Evolutionary conservation across 2,329 filamentous ascomycete genomes (phyloP).

Genomic region (Juglanconis oblonga): DNA sequence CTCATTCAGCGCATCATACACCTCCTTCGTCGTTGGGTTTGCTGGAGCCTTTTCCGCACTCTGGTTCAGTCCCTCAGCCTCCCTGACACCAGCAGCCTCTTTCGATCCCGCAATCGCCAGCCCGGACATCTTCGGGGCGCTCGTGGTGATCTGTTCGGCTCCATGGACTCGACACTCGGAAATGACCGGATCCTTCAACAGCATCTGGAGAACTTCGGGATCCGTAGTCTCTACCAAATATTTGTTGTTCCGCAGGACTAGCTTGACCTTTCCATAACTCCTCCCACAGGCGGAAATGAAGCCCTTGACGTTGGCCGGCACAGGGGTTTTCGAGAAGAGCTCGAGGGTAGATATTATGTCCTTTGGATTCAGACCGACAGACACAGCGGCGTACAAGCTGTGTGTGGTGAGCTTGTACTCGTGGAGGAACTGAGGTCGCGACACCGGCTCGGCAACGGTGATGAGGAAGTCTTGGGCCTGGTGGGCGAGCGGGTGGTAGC

Average conservation of each 20-base stretch:
- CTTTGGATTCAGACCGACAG: slow-evolving; percentile 77
- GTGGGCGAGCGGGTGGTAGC: slow-evolving; percentile 80
- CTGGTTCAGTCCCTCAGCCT: slow-evolving; percentile 54
- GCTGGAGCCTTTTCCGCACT: slow-evolving; percentile 45
- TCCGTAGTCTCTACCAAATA: slow-evolving; percentile 91
- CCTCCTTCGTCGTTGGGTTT: slow-evolving; percentile 59
- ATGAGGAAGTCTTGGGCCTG: slow-evolving; percentile 91
- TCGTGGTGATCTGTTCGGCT: slow-evolving; percentile 68
- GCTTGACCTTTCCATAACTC: slow-evolving; percentile 88
- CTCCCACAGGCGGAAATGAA: slow-evolving; percentile 81
- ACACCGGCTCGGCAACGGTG: slow-evolving; percentile 86
- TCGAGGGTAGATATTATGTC: slow-evolving; percentile 88
- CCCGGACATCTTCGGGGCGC: slow-evolving; percentile 80
- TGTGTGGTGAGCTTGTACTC: slow-evolving; percentile 88
- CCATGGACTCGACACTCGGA: slow-evolving; percentile 69
- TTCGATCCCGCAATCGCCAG: slow-evolving; percentile 93
- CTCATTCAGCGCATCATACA: slow-evolving; percentile 69
- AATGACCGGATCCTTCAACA: slow-evolving; percentile 79
- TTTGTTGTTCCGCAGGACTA: slow-evolving; percentile 87
- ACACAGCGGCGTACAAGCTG: slow-evolving; percentile 89
- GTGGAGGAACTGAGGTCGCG: slow-evolving; percentile 82
- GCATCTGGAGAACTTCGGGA: slow-evolving; percentile 74
- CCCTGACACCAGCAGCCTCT: slow-evolving; percentile 82
- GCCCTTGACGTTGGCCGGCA: slow-evolving; percentile 71
- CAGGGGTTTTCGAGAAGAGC: slow-evolving; percentile 78